Evolutionary conservation across 2,329 filamentous ascomycete genomes (phyloP).

Genomic region (Metarhizium guizhouense): DNA sequence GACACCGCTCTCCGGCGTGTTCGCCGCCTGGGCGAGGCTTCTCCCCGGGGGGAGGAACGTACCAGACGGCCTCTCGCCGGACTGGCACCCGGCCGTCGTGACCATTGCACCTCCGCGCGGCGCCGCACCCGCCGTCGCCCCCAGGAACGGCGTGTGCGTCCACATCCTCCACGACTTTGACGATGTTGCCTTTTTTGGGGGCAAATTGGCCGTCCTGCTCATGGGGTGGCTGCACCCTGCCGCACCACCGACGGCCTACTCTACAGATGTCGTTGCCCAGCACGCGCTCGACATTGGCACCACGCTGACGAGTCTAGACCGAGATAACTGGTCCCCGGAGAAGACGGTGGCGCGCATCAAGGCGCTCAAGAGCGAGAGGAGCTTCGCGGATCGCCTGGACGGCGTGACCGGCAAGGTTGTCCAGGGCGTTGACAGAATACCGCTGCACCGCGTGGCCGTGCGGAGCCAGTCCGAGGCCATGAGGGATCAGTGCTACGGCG

Average conservation of each 20-base stretch:
- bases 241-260: conserved; percentile 8
- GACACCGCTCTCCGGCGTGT: conserved; percentile 49
- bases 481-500: conserved; percentile 39
- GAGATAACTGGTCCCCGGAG: conserved; percentile 35
- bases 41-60: conserved; percentile 14
- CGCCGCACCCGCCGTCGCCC: conserved; percentile 34
- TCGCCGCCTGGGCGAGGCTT: conserved; percentile 53
- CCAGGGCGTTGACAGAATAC: conserved; percentile 46
- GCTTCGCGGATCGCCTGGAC: conserved; percentile 35
- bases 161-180: conserved; percentile 45
- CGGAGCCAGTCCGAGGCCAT: conserved; percentile 35
- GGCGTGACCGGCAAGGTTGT: conserved; percentile 41
- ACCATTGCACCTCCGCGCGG: conserved; percentile 43
- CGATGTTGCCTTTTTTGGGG: conserved; percentile 27
- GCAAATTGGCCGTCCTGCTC: conserved; percentile 42
- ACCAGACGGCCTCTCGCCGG: conserved; percentile 23
- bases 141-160: conserved; percentile 40
- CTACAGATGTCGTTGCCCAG: conserved; percentile 18
- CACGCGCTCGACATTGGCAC: conserved; percentile 32
- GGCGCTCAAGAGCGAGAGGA: conserved; percentile 31
- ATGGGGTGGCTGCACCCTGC: conserved; percentile 48
- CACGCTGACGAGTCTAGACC: conserved; percentile 35
- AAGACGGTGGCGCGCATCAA: conserved; percentile 29
- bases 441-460: conserved; percentile 50
- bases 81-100: conserved; percentile 53